A percentile compares a stretch with the other conserved stretches of the same genome.
Evolutionary conservation across 305 asterid species (phyloP).

Genomic region (Solanum hybrid): DNA sequence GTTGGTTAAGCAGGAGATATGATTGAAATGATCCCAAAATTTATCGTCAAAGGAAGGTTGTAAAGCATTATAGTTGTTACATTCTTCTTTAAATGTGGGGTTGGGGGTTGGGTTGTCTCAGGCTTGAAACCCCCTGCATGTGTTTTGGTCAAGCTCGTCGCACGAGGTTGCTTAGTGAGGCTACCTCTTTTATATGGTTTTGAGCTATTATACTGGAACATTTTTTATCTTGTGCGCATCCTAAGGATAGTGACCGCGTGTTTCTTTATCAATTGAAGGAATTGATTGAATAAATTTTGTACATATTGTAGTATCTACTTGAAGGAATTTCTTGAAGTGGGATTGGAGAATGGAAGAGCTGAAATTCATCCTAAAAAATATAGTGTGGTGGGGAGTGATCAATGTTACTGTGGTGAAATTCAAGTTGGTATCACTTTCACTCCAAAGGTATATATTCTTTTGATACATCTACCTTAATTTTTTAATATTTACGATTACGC

Average conservation of each 20-base stretch:
- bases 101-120: neutral
- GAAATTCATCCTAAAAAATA: conserved; percentile 37
- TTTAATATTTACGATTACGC: neutral
- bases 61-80: conserved; percentile 47
- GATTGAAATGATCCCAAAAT: conserved; percentile 87
- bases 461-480: neutral
- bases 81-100: conserved; percentile 30
- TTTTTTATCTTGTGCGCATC: neutral
- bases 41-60: conserved; percentile 62
- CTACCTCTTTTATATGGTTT: neutral
- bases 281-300: neutral
- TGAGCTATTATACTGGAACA: neutral
- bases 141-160: neutral
- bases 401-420: conserved; percentile 52
- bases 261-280: neutral
- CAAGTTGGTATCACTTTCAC: conserved; percentile 47
- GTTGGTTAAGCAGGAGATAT: conserved; percentile 31
- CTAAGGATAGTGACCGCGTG: rapidly evolving
- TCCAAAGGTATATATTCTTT: conserved; percentile 30
- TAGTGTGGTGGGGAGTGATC: conserved; percentile 35
- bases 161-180: neutral
- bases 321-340: conserved; percentile 47
- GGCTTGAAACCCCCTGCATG: neutral
- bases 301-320: conserved; percentile 39
- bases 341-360: conserved; percentile 48